phyloP scores from a whole-genome alignment of 441 rosid species.

The Euphorbia schlechtendalii region DNA sequence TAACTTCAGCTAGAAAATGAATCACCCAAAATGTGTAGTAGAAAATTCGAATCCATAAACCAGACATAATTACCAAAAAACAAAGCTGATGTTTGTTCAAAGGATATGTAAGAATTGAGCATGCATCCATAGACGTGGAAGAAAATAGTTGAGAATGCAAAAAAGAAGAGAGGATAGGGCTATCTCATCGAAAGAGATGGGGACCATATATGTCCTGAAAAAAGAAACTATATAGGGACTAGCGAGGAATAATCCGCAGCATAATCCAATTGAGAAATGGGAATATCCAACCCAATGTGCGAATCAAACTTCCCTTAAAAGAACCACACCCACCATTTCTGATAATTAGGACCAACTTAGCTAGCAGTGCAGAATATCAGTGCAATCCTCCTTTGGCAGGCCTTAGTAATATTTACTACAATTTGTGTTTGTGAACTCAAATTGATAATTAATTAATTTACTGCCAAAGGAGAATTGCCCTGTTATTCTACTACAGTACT shows the following conservation, averaged over 20 bases:
- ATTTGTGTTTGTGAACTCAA: too few relatives aligned
- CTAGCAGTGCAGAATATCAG: slow-evolving; percentile 42
- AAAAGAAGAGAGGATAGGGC: slow-evolving; percentile 7
- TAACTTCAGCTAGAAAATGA: too few relatives aligned
- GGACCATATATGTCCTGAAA: background rate
- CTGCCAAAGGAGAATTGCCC: slow-evolving; percentile 80
- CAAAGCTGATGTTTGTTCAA: too few relatives aligned
- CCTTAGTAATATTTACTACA: background rate
- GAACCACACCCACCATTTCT: background rate
- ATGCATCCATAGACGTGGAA: slow-evolving; percentile 7
- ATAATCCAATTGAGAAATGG: slow-evolving; percentile 17
- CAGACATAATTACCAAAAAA: too few relatives aligned
- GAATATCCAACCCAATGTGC: slow-evolving; percentile 28
- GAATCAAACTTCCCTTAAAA: slow-evolving; percentile 23
- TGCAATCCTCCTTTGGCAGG: slow-evolving; percentile 53
- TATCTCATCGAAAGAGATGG: too few relatives aligned
- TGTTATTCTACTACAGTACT: slow-evolving; percentile 40
- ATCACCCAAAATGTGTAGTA: too few relatives aligned
- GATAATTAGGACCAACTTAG: background rate
- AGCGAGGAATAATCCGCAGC: slow-evolving; percentile 25
- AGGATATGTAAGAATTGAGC: too few relatives aligned
- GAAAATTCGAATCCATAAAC: too few relatives aligned
- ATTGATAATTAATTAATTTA: background rate
- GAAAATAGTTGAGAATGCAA: background rate
- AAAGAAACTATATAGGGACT: background rate